Base-by-base conservation (phyloP, 805 yeast genomes). In the Metschnikowia peoriensis region DNA sequence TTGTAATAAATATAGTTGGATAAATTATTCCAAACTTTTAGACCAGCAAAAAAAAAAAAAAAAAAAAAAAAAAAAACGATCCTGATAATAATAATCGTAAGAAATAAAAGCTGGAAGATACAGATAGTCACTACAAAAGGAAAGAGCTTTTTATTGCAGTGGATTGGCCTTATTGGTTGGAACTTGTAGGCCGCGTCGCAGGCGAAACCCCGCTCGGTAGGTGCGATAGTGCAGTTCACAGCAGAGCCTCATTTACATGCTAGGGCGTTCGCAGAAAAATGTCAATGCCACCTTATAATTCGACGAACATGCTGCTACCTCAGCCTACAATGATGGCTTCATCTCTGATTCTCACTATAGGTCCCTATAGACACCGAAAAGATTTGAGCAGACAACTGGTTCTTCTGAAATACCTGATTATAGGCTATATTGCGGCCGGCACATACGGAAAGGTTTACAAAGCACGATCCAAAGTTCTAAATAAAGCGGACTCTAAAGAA, bases 381-480 rank as follows among this genome's bases (percentile, higher is more conserved):
- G 97, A 90, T 64, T 68, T 79, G 28, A 70, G 80, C 12, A 71
- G 97, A 48, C 77, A 82, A 32, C 84, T 88, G 2, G 97, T 94
- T 3, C 71, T 90, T n/a, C 85, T 86, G 48, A 87, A 86, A 61
- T 94, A 92, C 69, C 92, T 87, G 56, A 86, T 94, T 54, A 71
- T 91, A 15, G 99, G 99, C 0, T 94, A 94, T 69, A 94, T 94
- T 53, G 99, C 99, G 1, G 97, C 99, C 0, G 99, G 99, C 39
- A 94, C 99, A 0, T 94, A 94, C 68, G 99, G 99, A 52, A 82
- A 90, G 53, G 97, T 90, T 22, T 94, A 91, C 73, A 93, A 94
- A 66, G 98, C 97, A 7, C 80, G 81, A 55, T 77, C 84, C 8
- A 66, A 69, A 59, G 41, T 51, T 14, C 46, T 37, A 16, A 34